phyloP scores from a whole-genome alignment of 2,329 filamentous ascomycete species.

The Aplosporella prunicola region DNA sequence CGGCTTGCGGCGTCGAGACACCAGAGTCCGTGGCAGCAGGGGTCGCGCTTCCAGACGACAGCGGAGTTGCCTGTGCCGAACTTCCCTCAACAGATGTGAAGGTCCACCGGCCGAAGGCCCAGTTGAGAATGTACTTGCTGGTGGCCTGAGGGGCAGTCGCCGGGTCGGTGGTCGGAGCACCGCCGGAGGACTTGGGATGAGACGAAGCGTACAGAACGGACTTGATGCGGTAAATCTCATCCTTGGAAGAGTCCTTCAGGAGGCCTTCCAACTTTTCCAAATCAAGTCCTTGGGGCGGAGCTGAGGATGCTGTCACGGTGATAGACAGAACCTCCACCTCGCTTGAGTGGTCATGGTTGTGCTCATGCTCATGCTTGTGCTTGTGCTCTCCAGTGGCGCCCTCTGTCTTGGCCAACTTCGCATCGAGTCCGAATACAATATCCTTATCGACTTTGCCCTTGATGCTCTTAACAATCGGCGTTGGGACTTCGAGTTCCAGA shows the following conservation, averaged over 20 bases:
- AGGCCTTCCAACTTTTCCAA: slow-evolving; percentile 54
- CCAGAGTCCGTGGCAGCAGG: slow-evolving; percentile 15
- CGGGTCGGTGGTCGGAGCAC: slow-evolving; percentile 20
- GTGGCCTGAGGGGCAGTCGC: slow-evolving; percentile 30
- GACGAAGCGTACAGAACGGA: slow-evolving; percentile 45
- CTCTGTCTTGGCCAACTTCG: slow-evolving; percentile 53
- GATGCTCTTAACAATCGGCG: slow-evolving; percentile 76
- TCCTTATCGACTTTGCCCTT: slow-evolving; percentile 69
- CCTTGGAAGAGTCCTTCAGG: slow-evolving; percentile 68
- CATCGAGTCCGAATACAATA: slow-evolving; percentile 80
- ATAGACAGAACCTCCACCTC: slow-evolving; percentile 90
- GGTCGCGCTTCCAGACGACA: slow-evolving; percentile 17
- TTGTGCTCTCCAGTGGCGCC: slow-evolving; percentile 25
- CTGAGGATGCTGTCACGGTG: slow-evolving; percentile 46
- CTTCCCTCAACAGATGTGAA: slow-evolving; percentile 54
- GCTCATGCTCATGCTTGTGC: slow-evolving; percentile 31
- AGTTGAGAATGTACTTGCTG: slow-evolving; percentile 80
- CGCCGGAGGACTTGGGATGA: slow-evolving; percentile 40
- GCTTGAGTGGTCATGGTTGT: slow-evolving; percentile 54
- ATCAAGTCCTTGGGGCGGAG: slow-evolving; percentile 43
- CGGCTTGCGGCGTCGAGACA: slow-evolving; percentile 20
- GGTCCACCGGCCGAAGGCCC: slow-evolving; percentile 94
- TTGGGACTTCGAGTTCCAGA: slow-evolving; percentile 62
- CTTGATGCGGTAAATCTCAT: slow-evolving; percentile 95
- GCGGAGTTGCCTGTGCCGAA: slow-evolving; percentile 16